Conservation (phyloP, 1,139 yeast species). For the Ogataea hybrid region DNA sequence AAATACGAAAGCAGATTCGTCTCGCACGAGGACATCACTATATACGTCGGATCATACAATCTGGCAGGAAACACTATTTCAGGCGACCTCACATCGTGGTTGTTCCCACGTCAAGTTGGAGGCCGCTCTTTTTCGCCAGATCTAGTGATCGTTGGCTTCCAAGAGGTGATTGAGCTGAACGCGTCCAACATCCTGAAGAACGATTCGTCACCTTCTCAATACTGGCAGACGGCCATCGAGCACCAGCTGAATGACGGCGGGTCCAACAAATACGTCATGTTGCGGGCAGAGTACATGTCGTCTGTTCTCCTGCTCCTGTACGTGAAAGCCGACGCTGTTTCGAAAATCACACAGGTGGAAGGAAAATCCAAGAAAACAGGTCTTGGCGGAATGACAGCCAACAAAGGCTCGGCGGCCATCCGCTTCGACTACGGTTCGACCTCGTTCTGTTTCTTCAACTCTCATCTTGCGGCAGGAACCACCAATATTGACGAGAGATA, state of each 20-base stretch:
- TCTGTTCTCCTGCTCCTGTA: slow-evolving; percentile 74
- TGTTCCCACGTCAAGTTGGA: slow-evolving; percentile 66
- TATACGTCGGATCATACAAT: slow-evolving; percentile 86
- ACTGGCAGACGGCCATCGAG: slow-evolving; percentile 61
- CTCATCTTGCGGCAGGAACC: slow-evolving; percentile 93
- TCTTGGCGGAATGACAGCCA: slow-evolving; percentile 90
- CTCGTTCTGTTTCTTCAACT: slow-evolving; percentile 74
- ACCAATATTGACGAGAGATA: slow-evolving; percentile 77
- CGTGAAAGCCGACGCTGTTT: slow-evolving; percentile 53
- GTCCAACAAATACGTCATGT: slow-evolving; percentile 51
- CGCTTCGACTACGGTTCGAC: slow-evolving; percentile 75
- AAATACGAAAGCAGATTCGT: slow-evolving; percentile 57
- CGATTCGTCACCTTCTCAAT: slow-evolving; percentile 59
- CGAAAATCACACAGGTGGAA: slow-evolving; percentile 61
- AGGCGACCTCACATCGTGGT: slow-evolving; percentile 69
- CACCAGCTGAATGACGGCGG: slow-evolving; percentile 50
- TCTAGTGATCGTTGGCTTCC: slow-evolving; percentile 82
- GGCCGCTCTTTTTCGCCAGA: slow-evolving; percentile 51
- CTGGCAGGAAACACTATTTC: slow-evolving; percentile 68
- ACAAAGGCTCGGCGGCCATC: slow-evolving; percentile 91
- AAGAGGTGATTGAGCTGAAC: slow-evolving; percentile 87
- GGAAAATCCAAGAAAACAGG: slow-evolving; percentile 91
- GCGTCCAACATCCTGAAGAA: slow-evolving; percentile 79
- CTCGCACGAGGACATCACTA: slow-evolving; percentile 52
- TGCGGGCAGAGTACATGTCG: slow-evolving; percentile 86